These are phyloP conservation scores for Umbelopsis isabellina DNA, from an alignment of 192 early-diverging fungal species.

Conservation along the genomic window DNA sequence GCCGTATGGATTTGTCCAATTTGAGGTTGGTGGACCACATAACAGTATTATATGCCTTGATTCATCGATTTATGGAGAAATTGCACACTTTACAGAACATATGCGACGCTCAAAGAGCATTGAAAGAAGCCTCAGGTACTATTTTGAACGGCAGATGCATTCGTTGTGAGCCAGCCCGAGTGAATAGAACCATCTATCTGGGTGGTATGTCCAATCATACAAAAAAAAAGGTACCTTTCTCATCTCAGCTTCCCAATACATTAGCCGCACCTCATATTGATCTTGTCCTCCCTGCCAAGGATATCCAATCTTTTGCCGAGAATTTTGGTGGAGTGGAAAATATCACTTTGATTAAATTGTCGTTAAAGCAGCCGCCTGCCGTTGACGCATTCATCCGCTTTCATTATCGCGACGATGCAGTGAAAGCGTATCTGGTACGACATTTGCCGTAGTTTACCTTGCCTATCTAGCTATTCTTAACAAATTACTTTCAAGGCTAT, in stretches of 20 bases:
- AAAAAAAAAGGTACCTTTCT: conserved; percentile 43
- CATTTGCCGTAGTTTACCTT: neutral
- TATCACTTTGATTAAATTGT: conserved; percentile 54
- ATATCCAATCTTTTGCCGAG: conserved; percentile 46
- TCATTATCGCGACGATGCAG: conserved; percentile 72
- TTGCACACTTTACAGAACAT: conserved; percentile 40
- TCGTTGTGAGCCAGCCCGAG: conserved; percentile 75
- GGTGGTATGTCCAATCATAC: conserved; percentile 45
- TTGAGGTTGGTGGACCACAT: conserved; percentile 46
- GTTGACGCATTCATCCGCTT: conserved; percentile 75
- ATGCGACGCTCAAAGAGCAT: conserved; percentile 59
- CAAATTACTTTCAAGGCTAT: conserved; percentile 40
- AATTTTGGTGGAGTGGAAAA: conserved; percentile 69
- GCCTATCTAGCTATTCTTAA: neutral
- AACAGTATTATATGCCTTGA: neutral
- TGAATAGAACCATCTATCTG: conserved; percentile 75
- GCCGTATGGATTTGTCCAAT: conserved; percentile 83
- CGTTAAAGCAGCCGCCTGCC: conserved; percentile 41
- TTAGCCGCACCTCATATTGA: neutral
- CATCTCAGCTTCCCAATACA: neutral
- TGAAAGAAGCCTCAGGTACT: conserved; percentile 67
- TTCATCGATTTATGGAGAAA: neutral
- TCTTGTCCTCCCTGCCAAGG: neutral
- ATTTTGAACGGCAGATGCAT: conserved; percentile 70
- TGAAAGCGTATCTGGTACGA: conserved; percentile 62